phyloP scores from a whole-genome alignment of 768 basidiomycete species.

The Mycena latifolia region DNA sequence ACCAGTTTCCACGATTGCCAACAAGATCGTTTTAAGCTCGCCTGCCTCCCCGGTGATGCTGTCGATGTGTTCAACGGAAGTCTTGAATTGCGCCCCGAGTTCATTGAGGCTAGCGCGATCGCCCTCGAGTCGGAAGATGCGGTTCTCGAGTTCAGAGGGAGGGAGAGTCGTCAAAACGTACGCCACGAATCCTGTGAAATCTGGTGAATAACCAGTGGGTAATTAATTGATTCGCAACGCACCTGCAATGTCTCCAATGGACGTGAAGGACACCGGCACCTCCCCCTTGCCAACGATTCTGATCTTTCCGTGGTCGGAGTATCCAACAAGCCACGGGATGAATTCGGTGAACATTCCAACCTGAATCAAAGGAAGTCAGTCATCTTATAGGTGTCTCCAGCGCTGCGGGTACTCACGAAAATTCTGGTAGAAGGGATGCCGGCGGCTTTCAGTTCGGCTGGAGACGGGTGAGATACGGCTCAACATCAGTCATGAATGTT shows the following conservation, averaged over 20 bases:
- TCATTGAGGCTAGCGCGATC: slow-evolving; percentile 43
- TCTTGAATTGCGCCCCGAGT: slow-evolving; percentile 40
- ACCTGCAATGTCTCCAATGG: slow-evolving; percentile 50
- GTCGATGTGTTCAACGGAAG: slow-evolving; percentile 26
- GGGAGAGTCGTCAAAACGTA: slow-evolving; percentile 50
- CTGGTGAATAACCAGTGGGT: not conserved
- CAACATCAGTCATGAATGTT: too few species aligned
- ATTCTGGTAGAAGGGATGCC: slow-evolving; percentile 46
- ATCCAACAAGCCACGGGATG: slow-evolving; percentile 44
- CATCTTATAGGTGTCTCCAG: not conserved
- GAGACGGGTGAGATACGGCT: not conserved
- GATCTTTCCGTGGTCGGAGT: slow-evolving; percentile 43
- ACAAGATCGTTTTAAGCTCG: slow-evolving; percentile 8
- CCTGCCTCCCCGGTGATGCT: slow-evolving; percentile 12
- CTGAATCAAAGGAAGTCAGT: slow-evolving; percentile 35
- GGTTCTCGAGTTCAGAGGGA: slow-evolving; percentile 41
- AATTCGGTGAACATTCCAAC: slow-evolving; percentile 37
- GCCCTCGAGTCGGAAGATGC: slow-evolving; percentile 52
- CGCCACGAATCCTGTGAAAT: slow-evolving; percentile 48
- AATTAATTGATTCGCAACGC: not conserved
- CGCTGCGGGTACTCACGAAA: slow-evolving; percentile 40
- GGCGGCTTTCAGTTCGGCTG: slow-evolving; percentile 46
- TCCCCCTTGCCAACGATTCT: slow-evolving; percentile 48
- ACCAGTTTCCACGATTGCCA: slow-evolving; percentile 21
- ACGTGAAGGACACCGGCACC: slow-evolving; percentile 42